A percentile compares a stretch with the other conserved stretches of the same genome.
Evolutionary conservation across 352 stramenopile species (phyloP).

Genomic region (Pythium rhizo-oryzae): DNA sequence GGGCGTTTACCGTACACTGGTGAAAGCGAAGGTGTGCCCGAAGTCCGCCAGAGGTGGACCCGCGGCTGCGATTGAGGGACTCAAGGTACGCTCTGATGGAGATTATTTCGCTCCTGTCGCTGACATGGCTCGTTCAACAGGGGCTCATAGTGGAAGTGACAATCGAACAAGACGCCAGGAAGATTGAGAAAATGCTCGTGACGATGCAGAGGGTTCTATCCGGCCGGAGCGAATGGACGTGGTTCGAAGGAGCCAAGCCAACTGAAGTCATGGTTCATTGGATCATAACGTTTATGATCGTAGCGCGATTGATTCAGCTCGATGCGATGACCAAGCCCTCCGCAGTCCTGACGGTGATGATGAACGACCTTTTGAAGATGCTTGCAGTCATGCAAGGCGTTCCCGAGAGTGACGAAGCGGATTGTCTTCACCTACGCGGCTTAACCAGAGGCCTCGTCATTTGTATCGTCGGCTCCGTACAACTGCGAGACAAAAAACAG

Average conservation of each 20-base stretch:
- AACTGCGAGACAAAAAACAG: constrained; percentile 10
- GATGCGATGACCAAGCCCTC: neutral
- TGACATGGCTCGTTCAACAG: neutral
- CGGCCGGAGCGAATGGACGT: neutral
- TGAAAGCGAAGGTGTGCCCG: constrained; percentile 25
- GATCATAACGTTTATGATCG: neutral
- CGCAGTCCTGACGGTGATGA: neutral
- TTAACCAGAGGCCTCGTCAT: constrained; percentile 11
- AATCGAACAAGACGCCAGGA: neutral
- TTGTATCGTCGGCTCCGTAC: constrained; percentile 11
- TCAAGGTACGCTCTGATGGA: constrained; percentile 8
- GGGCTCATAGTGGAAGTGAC: neutral
- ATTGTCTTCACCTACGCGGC: neutral
- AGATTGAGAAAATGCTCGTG: constrained; percentile 13
- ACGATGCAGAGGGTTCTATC: neutral
- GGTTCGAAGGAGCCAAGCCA: neutral
- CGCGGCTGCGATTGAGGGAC: neutral
- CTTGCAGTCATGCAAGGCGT: constrained; percentile 4
- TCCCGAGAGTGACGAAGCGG: neutral
- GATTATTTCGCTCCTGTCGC: neutral
- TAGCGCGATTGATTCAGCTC: constrained; percentile 18
- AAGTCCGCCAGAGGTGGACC: neutral
- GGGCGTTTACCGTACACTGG: constrained; percentile 1
- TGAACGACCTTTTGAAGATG: constrained; percentile 10
- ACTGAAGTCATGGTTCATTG: constrained; percentile 16